Evolutionary conservation across 1,139 yeast species (phyloP), one percentile per base, ranked within the genome.

Genomic region (Taphrina communis): DNA sequence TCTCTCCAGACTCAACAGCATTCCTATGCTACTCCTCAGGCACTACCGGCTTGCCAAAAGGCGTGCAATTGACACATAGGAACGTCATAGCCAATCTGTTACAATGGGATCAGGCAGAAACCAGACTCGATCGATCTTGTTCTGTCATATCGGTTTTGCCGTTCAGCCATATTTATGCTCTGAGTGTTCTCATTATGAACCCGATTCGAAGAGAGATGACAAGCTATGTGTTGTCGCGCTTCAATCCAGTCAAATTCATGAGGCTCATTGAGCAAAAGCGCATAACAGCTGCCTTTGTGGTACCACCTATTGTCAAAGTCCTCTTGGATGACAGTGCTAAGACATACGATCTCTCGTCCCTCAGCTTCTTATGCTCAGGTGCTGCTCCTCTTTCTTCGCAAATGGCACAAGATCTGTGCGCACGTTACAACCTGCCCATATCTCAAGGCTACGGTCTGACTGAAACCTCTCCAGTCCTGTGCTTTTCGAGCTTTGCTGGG

Each of bases 21-120:
- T 78, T 78, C 72, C 76, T 77, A 70, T 78, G 81, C 72, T 89
- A 88, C 77, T 88, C 95, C 4, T 86, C 91, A 1, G 94, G 94
- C 44, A 88, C 94, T 14, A 86, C 91, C 1, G 93, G 93, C 4
- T 25, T 60, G 21, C 42, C 62, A 41, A 65, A 87, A 75, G 90
- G 90, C 55, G 90, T 86, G n/a, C 82, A 82, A 53, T 79, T 86
- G 73, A 79, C 84, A 6, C 88, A 87, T 66, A 75, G 65, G 61
- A 75, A 75, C 65, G 58, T 75, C 59, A 69, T 71, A 35, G 70
- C 75, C 25, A 75, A 75, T 38, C 69, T 73, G 6, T 67, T 60
- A 31, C 75, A 74, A 65, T 67, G 65, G 57, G 57, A 69, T 31
- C 50, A 44, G 9, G 60, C 50, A 14, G 70, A 63, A 21, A 38